These are phyloP conservation scores for Penicillium chermesinum DNA, from an alignment of 495 filamentous ascomycete species.

Conservation along the genomic window DNA sequence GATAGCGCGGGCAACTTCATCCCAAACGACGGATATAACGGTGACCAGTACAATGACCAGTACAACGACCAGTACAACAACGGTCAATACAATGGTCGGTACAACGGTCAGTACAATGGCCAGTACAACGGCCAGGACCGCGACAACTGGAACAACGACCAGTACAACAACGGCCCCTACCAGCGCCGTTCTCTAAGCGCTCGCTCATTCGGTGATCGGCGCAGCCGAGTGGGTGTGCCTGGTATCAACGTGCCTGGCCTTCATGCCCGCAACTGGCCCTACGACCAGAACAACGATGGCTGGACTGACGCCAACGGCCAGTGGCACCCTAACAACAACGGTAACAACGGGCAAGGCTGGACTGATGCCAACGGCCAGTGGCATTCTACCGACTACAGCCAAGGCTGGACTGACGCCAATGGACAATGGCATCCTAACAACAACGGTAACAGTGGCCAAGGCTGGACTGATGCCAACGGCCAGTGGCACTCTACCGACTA, in stretches of 20 bases:
- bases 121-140: constrained; percentile 8
- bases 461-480: constrained; percentile 18
- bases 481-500: constrained; percentile 18
- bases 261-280: constrained; percentile 12
- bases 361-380: constrained; percentile 15
- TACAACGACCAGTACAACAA: constrained; percentile 15
- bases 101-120: constrained; percentile 7
- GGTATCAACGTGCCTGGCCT: constrained; percentile 8
- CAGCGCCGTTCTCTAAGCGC: not conserved
- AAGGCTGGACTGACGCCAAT: constrained; percentile 15
- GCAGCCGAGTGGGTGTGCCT: constrained; percentile 5
- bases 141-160: constrained; percentile 6
- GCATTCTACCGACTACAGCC: constrained; percentile 15
- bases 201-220: constrained; percentile 4
- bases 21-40: constrained; percentile 14
- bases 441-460: constrained; percentile 7
- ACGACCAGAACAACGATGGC: constrained; percentile 7
- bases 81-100: constrained; percentile 9
- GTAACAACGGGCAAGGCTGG: constrained; percentile 6
- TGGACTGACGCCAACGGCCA: constrained; percentile 18
- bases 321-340: constrained; percentile 12
- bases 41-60: too few species aligned
- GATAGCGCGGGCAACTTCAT: constrained; percentile 15
- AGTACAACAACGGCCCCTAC: constrained; percentile 8
- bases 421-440: constrained; percentile 15